Evolutionary conservation across 176 grass and related monocot genomes (phyloP).

Genomic region (Ananas comosus): DNA sequence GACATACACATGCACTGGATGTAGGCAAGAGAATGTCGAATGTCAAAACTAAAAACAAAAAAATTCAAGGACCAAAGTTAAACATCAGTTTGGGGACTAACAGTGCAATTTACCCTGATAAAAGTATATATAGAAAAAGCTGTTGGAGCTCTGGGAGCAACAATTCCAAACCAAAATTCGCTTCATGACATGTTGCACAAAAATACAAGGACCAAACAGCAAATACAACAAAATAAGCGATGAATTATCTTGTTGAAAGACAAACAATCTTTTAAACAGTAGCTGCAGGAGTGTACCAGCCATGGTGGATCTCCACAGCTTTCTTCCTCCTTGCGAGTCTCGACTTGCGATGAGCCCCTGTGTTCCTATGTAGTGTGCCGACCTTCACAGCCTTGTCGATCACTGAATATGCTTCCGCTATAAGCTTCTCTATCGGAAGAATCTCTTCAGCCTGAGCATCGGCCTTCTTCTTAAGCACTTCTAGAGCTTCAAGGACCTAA

Average conservation of each 20-base stretch:
- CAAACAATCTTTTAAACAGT: not conserved
- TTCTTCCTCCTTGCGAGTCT: slow-evolving; percentile 75
- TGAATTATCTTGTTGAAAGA: not conserved
- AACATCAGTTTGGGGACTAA: no score
- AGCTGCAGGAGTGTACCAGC: slow-evolving; percentile 67
- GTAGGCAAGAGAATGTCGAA: no score
- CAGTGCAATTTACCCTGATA: no score
- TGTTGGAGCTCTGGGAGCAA: no score
- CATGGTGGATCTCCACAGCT: slow-evolving; percentile 64
- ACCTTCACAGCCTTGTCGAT: slow-evolving; percentile 85
- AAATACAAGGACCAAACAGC: no score
- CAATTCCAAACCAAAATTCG: no score
- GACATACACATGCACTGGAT: no score
- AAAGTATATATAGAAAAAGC: no score
- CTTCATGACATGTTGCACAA: no score
- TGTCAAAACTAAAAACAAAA: no score
- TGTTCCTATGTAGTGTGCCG: slow-evolving; percentile 83
- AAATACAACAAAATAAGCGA: no score
- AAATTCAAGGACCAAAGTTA: no score
- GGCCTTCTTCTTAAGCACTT: slow-evolving; percentile 71
- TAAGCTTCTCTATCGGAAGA: slow-evolving; percentile 64
- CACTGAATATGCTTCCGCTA: slow-evolving; percentile 63
- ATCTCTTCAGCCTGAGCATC: slow-evolving; percentile 73
- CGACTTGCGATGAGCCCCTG: slow-evolving; percentile 72
- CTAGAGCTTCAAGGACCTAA: slow-evolving; percentile 67